Conservation (phyloP, 805 yeast species). For the Ogataea sp. region DNA sequence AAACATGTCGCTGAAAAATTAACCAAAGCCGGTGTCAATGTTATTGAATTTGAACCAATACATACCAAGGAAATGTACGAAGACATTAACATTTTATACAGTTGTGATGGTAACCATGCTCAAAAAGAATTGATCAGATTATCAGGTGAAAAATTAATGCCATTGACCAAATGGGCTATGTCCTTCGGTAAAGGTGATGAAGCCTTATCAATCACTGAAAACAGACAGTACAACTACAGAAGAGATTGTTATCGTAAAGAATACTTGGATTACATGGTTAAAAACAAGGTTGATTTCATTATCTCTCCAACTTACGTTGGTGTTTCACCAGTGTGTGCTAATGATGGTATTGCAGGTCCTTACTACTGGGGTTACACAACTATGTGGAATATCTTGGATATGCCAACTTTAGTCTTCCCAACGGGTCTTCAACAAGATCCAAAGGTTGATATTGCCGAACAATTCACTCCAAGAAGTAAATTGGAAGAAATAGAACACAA, state of each 20-base stretch:
- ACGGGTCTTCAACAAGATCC: constrained; percentile 52
- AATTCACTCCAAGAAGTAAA: constrained; percentile 33
- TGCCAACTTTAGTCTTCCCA: constrained; percentile 60
- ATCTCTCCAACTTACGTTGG: constrained; percentile 62
- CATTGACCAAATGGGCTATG: constrained; percentile 55
- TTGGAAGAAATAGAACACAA: constrained; percentile 41
- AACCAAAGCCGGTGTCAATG: constrained; percentile 48
- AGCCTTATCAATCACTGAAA: constrained; percentile 38
- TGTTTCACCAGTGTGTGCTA: constrained; percentile 61
- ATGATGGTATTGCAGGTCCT: constrained; percentile 32
- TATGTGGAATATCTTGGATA: constrained; percentile 63
- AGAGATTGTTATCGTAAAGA: constrained; percentile 55
- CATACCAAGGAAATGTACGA: constrained; percentile 51
- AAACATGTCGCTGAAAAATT: constrained; percentile 46
- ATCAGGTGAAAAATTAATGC: constrained; percentile 64
- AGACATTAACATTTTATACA: constrained; percentile 47
- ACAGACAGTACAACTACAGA: constrained; percentile 42
- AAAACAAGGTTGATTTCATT: constrained; percentile 54
- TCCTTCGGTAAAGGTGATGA: constrained; percentile 51
- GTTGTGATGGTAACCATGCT: constrained; percentile 59
- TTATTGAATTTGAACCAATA: constrained; percentile 50
- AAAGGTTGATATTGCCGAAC: constrained; percentile 33
- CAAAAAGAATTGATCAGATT: constrained; percentile 42
- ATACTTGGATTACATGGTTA: constrained; percentile 44
- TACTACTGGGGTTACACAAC: constrained; percentile 79